A percentile compares a stretch with the other conserved stretches of the same genome.
These are phyloP conservation scores for Alternaria sp. DNA, from an alignment of 2,329 filamentous ascomycete species.

Conservation along the genomic window DNA sequence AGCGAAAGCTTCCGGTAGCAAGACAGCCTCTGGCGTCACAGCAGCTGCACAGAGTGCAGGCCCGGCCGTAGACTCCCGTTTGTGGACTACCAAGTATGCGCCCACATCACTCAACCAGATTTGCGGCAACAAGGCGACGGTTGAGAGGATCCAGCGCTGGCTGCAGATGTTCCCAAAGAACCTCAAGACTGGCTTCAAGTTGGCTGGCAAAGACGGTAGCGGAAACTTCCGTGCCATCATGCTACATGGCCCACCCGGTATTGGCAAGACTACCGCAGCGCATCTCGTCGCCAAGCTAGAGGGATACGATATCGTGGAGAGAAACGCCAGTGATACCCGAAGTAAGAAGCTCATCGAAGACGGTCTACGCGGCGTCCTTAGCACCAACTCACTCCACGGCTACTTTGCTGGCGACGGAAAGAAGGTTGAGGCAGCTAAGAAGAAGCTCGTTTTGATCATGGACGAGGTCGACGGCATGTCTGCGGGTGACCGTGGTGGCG, in stretches of 20 bases:
- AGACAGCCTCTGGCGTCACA: conserved; percentile 42
- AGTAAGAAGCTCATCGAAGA: conserved; percentile 95
- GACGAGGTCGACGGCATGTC: conserved; percentile 99
- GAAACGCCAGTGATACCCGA: conserved; percentile 91
- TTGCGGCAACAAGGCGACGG: conserved; percentile 89
- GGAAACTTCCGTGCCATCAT: conserved; percentile 89
- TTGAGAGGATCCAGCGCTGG: conserved; percentile 91
- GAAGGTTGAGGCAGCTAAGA: conserved; percentile 78
- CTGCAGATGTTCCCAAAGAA: conserved; percentile 80
- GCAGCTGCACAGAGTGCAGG: conserved; percentile 25
- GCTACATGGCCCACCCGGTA: conserved; percentile 92
- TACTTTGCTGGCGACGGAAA: conserved; percentile 88
- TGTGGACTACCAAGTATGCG: conserved; percentile 97
- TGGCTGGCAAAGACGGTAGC: conserved; percentile 81
- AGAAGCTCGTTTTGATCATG: conserved; percentile 97
- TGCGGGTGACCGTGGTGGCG: conserved; percentile 91
- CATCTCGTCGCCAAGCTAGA: conserved; percentile 92
- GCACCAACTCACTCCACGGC: conserved; percentile 89
- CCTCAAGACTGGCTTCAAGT: conserved; percentile 81
- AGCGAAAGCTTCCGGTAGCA: conserved; percentile 44
- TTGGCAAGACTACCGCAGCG: conserved; percentile 96
- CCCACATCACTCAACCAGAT: conserved; percentile 85
- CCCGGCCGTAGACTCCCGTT: conserved; percentile 44
- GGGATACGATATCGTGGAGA: conserved; percentile 92
- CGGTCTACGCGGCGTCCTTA: conserved; percentile 86